These are phyloP conservation scores for Spergularia marina DNA, from an alignment of 148 eudicot genomes.

Conservation along the genomic window DNA sequence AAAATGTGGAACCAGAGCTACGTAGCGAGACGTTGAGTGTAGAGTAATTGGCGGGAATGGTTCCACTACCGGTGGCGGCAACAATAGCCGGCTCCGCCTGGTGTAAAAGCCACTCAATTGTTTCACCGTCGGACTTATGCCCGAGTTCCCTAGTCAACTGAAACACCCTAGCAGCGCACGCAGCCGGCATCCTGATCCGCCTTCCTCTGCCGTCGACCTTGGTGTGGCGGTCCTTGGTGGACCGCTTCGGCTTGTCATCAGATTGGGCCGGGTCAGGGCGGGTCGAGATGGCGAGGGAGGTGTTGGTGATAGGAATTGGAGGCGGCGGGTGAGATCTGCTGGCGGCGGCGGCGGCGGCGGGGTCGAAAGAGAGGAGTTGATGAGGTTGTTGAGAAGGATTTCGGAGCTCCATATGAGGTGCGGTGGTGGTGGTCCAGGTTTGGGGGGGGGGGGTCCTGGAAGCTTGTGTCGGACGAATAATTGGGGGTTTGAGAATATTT, in stretches of 20 bases:
- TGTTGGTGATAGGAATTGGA: no score
- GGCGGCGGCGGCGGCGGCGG: no score
- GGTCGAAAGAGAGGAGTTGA: no score
- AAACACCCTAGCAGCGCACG: conserved; percentile 83
- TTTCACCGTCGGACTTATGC: conserved; percentile 82
- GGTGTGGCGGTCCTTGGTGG: conserved; percentile 79
- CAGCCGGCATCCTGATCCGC: conserved; percentile 84
- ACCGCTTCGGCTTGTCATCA: conserved; percentile 39
- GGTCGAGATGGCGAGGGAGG: no score
- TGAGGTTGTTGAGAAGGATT: no score
- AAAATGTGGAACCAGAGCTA: conserved; percentile 34
- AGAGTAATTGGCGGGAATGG: conserved; percentile 60
- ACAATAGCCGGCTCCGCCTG: conserved; percentile 85
- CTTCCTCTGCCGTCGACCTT: conserved; percentile 88
- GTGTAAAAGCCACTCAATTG: conserved; percentile 88
- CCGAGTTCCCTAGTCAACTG: conserved; percentile 81
- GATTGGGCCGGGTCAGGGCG: no score
- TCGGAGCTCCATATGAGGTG: no score
- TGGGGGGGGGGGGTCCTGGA: no score
- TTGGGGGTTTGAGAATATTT: no score
- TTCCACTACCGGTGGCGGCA: conserved; percentile 90
- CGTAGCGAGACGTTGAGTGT: conserved; percentile 30
- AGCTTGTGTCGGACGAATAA: no score
- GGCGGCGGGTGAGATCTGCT: no score
- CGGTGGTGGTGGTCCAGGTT: no score